phyloP scores from a whole-genome alignment of 108 stramenopile genomes.

The Pseudonitzschia delicatissima region DNA sequence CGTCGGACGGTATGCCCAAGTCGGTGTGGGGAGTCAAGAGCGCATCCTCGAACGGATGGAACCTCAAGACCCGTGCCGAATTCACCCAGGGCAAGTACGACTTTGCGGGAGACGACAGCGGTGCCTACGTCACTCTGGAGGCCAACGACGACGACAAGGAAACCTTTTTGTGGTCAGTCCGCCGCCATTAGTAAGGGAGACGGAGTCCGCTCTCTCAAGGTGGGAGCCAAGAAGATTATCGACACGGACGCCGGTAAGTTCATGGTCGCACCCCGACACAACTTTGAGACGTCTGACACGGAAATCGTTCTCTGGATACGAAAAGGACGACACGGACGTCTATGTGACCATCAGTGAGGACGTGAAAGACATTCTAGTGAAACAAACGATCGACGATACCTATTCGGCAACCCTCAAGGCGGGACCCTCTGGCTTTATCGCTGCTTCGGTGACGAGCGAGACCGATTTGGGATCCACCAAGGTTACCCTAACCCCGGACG shows the following conservation, averaged over 20 bases:
- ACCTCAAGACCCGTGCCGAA: neutral
- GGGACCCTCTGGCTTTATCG: neutral
- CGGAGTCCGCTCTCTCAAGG: neutral
- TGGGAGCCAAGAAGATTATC: neutral
- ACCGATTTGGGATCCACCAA: conserved; percentile 1
- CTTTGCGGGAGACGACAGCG: neutral
- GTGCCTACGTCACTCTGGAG: conserved; percentile 2
- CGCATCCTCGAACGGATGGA: neutral
- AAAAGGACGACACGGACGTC: conserved; percentile 3
- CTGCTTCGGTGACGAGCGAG: neutral
- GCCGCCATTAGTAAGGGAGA: neutral
- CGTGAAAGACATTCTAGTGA: neutral
- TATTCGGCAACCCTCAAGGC: neutral
- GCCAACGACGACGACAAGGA: neutral
- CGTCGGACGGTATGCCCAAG: neutral
- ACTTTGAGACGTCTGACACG: neutral
- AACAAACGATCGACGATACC: neutral
- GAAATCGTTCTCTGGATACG: neutral
- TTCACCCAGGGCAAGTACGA: neutral
- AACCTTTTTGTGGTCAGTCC: neutral
- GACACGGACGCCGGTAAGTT: neutral
- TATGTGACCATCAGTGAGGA: neutral
- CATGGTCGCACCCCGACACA: neutral
- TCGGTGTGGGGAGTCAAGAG: neutral
- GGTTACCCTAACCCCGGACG: neutral